Base-by-base conservation (phyloP, 2,329 filamentous ascomycete genomes). In the Xylaria sp. region DNA sequence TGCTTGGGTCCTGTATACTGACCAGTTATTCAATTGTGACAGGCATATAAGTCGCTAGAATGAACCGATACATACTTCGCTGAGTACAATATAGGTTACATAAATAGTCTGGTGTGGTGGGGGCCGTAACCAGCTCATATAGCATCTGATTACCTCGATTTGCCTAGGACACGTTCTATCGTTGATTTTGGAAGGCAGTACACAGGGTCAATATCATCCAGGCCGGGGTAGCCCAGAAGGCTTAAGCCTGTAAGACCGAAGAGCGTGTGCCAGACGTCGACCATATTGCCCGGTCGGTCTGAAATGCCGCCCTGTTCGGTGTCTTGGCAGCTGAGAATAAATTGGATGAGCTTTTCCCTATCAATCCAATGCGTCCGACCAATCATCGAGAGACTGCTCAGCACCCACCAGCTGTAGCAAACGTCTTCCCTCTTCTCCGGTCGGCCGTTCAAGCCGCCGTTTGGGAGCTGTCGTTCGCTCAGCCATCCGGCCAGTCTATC, bases 321-420 rank as follows among this genome's bases (percentile, higher is more conserved):
- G 78, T 99, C 96, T 84, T 99, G 96, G 76, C 93, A 97, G 71
- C 86, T 86, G 67, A 99, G 82, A 63, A 99, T 98, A 81, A 97
- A 99, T 27, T 81, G 80, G 60, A 90, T 86, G 75, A 99, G 86
- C 77, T 93, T 92, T 65, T 90, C 85, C 58, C 90, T 88, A 82
- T 99, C 93, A 78, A 99, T 97, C 96, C 96, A 99, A 79, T 98
- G 93, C 61, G 94, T 86, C 64, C 91, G 90, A 62, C 87, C 90
- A 73, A 99, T 92, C 86, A 98, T 98, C 54, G 92, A 91, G 73
- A 99, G 83, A 78, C 94, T 97, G 77, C 93, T 95, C 77, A 95
- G 83, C 53, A 98, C 96, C 96, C 96, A 99, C 96, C 96, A 99
- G 79, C 93, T 97, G 82, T 99, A 99, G 82, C 96, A 99, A 14